Evolutionary conservation across 768 basidiomycete species (phyloP).

Genomic region (Lyophyllum decastes): DNA sequence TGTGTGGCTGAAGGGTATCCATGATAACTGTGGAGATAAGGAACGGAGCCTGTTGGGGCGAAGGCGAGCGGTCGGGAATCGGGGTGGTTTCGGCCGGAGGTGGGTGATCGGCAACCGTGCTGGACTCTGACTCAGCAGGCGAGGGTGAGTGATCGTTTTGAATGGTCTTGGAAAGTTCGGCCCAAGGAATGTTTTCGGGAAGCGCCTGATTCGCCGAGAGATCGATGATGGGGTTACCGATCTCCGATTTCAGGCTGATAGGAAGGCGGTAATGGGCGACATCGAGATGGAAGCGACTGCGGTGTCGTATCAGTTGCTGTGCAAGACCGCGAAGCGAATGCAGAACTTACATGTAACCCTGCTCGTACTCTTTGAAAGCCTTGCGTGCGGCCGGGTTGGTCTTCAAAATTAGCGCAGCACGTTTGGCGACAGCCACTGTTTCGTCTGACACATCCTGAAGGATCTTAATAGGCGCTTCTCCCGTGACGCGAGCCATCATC

Average conservation of each 20-base stretch:
- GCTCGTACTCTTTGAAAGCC: slow-evolving; percentile 11
- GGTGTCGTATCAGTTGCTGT: not conserved
- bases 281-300: slow-evolving; percentile 10
- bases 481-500: slow-evolving; percentile 3
- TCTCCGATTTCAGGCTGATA: not conserved
- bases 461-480: slow-evolving; percentile 4
- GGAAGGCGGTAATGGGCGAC: slow-evolving; percentile 10
- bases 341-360: slow-evolving; percentile 6
- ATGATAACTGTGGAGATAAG: not conserved
- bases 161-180: not conserved
- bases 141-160: too few relatives aligned
- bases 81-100: not conserved
- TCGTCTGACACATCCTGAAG: slow-evolving; percentile 12
- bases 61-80: not conserved
- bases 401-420: slow-evolving; percentile 3
- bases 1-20: not conserved
- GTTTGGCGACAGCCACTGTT: slow-evolving; percentile 4
- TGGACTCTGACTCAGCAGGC: not conserved
- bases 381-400: slow-evolving; percentile 2
- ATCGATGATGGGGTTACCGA: not conserved
- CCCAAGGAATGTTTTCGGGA: not conserved
- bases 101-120: not conserved
- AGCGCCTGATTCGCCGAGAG: not conserved
- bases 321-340: not conserved
- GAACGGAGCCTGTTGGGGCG: not conserved